Evolutionary conservation across 139 green algal species (phyloP).

Genomic region (Volvox africanus): DNA sequence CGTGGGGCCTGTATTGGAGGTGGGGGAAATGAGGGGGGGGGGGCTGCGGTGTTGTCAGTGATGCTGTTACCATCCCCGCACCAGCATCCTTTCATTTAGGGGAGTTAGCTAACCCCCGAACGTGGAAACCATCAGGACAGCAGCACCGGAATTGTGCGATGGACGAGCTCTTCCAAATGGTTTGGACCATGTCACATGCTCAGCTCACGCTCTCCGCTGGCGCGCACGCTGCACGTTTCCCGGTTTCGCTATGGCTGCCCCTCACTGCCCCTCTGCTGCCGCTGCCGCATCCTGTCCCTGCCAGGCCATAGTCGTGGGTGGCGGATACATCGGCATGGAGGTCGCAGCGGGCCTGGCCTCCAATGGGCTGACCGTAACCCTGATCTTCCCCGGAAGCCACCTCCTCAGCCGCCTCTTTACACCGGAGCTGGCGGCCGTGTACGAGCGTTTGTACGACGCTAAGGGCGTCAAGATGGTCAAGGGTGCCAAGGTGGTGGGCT

Average conservation of each 20-base stretch:
- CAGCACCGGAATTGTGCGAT: too few relatives aligned
- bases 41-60: too few relatives aligned
- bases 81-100: too few relatives aligned
- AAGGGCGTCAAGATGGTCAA: slow-evolving; percentile 72
- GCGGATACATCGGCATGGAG: slow-evolving; percentile 96
- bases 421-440: slow-evolving; percentile 82
- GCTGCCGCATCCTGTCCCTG: background rate
- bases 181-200: too few relatives aligned
- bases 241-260: too few relatives aligned
- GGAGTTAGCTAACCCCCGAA: too few relatives aligned
- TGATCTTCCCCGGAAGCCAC: slow-evolving; percentile 86
- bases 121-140: too few relatives aligned
- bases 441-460: slow-evolving; percentile 78
- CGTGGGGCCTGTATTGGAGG: background rate
- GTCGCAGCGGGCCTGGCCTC: slow-evolving; percentile 73
- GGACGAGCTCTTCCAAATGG: too few relatives aligned
- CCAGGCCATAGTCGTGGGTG: slow-evolving; percentile 84
- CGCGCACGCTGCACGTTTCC: too few relatives aligned
- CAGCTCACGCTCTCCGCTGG: too few relatives aligned
- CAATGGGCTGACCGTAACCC: slow-evolving; percentile 85
- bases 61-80: too few relatives aligned
- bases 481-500: slow-evolving; percentile 55
- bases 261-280: background rate
- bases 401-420: slow-evolving; percentile 88
- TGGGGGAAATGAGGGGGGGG: background rate